Evolutionary conservation across 768 basidiomycete genomes (phyloP).

Genomic region (Russula olivacea): DNA sequence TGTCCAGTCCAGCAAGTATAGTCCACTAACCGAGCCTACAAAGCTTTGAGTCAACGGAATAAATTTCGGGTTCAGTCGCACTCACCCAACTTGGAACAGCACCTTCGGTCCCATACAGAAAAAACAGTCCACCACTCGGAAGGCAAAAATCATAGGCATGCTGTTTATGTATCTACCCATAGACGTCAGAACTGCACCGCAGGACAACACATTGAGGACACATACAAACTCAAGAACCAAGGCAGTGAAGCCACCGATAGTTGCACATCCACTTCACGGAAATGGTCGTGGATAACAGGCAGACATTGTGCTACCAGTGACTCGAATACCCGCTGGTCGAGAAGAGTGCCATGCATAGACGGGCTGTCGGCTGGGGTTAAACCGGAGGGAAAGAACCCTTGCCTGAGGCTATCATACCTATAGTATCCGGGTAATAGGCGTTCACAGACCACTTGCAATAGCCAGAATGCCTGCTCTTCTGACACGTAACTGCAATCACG

Average conservation of each 20-base stretch:
- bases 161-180: conserved; percentile 77
- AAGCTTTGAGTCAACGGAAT: conserved; percentile 13
- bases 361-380: conserved; percentile 45
- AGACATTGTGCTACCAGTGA: conserved; percentile 83
- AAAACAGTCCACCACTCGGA: conserved; percentile 96
- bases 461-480: conserved; percentile 98
- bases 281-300: conserved; percentile 92
- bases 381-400: conserved; percentile 9
- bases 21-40: conserved; percentile 53
- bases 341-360: conserved; percentile 96
- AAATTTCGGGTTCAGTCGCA: conserved; percentile 13
- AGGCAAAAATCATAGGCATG: conserved; percentile 97
- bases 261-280: conserved; percentile 86
- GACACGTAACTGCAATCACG: conserved; percentile 83
- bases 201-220: conserved; percentile 30
- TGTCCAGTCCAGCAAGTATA: neutral
- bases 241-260: conserved; percentile 94
- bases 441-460: conserved; percentile 91
- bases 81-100: conserved; percentile 95
- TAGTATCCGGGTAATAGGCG: conserved; percentile 97
- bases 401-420: conserved; percentile 49
- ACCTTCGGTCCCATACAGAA: conserved; percentile 99
- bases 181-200: conserved; percentile 1
- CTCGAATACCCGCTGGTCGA: conserved; percentile 99
- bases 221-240: conserved; percentile 96